Conservation (phyloP, 805 yeast species). For the Clavispora santaluciae region DNA sequence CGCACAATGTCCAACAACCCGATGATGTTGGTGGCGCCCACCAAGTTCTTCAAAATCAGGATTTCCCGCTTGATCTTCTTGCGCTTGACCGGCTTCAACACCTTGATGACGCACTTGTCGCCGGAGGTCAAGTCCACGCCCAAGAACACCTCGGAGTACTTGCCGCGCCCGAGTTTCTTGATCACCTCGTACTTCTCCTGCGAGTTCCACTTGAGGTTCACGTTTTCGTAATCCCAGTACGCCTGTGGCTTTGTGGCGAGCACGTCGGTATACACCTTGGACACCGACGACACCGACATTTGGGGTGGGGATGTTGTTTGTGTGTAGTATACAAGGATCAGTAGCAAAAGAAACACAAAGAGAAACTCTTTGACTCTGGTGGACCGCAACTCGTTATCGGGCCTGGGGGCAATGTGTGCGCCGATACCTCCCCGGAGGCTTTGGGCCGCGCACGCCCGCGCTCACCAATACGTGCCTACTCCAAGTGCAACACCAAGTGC, state of each 20-base stretch:
- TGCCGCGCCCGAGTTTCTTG: conserved; percentile 85
- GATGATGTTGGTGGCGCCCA: conserved; percentile 79
- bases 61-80: conserved; percentile 91
- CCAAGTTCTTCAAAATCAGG: conserved; percentile 77
- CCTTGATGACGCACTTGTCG: conserved; percentile 77
- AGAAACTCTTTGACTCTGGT: neutral
- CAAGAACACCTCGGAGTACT: conserved; percentile 88
- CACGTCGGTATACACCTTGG: conserved; percentile 80
- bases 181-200: conserved; percentile 83
- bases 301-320: neutral
- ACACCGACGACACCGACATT: conserved; percentile 43
- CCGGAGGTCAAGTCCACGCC: conserved; percentile 66
- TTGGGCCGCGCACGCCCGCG: too few relatives aligned
- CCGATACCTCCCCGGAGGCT: too few relatives aligned
- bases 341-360: conserved; percentile 2
- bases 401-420: neutral
- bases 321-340: neutral
- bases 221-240: conserved; percentile 77
- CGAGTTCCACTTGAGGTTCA: conserved; percentile 75
- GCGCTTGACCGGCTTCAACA: conserved; percentile 86
- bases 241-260: conserved; percentile 69
- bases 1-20: conserved; percentile 78
- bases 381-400: neutral
- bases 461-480: too few relatives aligned
- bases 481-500: too few relatives aligned